Base-by-base conservation (phyloP, 2,329 filamentous ascomycete genomes). In the Phialophora chinensis region DNA sequence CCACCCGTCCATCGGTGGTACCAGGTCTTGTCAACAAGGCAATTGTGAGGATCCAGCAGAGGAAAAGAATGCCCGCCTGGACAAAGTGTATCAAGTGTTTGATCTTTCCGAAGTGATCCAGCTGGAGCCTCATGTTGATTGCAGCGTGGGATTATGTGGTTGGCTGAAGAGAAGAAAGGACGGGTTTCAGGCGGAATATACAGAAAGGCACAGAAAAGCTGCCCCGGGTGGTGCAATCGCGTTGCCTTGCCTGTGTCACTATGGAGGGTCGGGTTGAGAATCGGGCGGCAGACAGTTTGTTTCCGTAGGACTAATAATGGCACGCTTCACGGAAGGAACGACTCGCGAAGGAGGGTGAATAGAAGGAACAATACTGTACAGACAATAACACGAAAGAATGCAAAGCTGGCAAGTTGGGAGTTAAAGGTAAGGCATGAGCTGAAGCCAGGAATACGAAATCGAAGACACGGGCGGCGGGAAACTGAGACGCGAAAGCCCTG, bases 11-110 rank as follows among this genome's bases (percentile, higher is more conserved):
- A 72, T 86, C 86, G 62, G 82, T 83, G 2, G 77, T 76, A 52
- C 82, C 85, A 35, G 78, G 77, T 71, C 85, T 85, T 4, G 84
- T 86, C 74, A 87, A 81, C 14, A 88, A 81, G 3, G 85, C 84
- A 64, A 89, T 83, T 11, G 85, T 85, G 58, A 88, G 77, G 62
- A 82, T 85, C 79, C 82, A 85, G 52, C 81, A 84, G 31, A 88
- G 75, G 75, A 88, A 88, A 69, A 88, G 84, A 66, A 86, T 76
- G 50, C 87, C 75, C 11, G 75, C 81, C 73, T 88, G 86, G 55
- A 81, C 73, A 52, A 79, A 79, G 75, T 89, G 87, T 47, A 85
- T 75, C 50, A 80, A 77, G 53, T 83, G 83, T 76, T 88, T 89
- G 72, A 81, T 82, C 73, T 84, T 83, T 70, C 86, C 84, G 33